Evolutionary conservation across 306 rosid genomes (phyloP), one percentile per base, ranked within the genome.

Genomic region (Urtica urens): DNA sequence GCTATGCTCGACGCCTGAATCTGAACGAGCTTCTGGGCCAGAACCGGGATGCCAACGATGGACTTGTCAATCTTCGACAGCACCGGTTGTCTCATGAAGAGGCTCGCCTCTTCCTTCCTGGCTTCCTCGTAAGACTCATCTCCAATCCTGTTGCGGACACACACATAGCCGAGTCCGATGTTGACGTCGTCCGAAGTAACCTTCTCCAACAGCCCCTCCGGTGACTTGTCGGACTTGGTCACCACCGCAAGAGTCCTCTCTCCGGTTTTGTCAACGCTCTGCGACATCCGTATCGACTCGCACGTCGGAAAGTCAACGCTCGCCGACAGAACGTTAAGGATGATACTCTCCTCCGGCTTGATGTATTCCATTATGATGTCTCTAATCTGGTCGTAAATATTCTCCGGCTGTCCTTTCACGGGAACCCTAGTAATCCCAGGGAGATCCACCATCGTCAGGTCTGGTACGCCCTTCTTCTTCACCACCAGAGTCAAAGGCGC

Each of bases 211-310:
- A 81, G 55, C 0, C 82, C 86, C 37, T 81, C 80, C 0, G 80
- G 93, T 3, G 76, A 69, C 48, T 45, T 69, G 3, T 81, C 93
- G 2, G 64, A 66, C 11, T 81, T 81, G 0, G 86, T 81, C 0
- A 81, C 82, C 2, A 78, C 82, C 13, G 78, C 82, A 0, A 81
- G 46, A 72, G 81, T 81, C 41, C 90, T 77, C 34, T 45, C 4
- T 0, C 90, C 81, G 3, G 67, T 57, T 37, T 58, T 81, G 18
- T 81, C 84, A 2, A 81, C 85, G 3, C 24, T 34, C 55, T 80
- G 84, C 2, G 82, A 80, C 81, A 80, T 73, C 27, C 72, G 60
- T 42, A 80, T 73, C 24, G 83, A 76, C 54, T 80, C 81, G 55
- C 78, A 76, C 0, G 81, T 80, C 0, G 78, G 41, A 30, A 80